These are phyloP conservation scores for Trichoderma sp. DNA, from an alignment of 2,329 filamentous ascomycete species.

Conservation along the genomic window DNA sequence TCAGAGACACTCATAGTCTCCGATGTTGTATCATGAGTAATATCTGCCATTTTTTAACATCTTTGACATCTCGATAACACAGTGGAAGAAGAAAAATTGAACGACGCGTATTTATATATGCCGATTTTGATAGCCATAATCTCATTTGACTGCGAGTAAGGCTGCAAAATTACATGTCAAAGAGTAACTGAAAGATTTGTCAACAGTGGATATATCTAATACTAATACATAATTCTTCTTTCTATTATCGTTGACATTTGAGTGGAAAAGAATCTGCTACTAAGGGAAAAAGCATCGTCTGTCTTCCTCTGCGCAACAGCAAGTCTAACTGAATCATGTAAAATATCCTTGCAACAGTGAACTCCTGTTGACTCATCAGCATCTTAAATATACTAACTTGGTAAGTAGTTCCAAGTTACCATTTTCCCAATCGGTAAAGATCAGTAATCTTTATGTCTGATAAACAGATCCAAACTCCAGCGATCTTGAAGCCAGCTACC, in stretches of 20 bases:
- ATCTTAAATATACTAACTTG: no score
- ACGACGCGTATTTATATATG: not conserved
- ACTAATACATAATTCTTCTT: not conserved
- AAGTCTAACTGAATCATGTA: no score
- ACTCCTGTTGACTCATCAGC: no score
- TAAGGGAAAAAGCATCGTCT: not conserved
- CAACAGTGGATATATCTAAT: not conserved
- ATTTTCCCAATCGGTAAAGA: no score
- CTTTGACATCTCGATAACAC: not conserved
- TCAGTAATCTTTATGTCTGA: no score
- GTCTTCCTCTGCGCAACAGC: not conserved
- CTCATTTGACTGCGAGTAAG: not conserved
- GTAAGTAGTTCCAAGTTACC: no score
- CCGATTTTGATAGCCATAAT: not conserved
- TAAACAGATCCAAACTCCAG: no score
- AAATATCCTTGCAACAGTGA: no score
- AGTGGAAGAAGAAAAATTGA: not conserved
- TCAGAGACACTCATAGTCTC: not conserved
- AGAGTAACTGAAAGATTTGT: not conserved
- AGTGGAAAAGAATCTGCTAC: not conserved
- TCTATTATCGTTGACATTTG: not conserved
- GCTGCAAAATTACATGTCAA: not conserved
- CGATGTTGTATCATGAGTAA: not conserved
- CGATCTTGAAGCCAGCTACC: no score
- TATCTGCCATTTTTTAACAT: not conserved